Evolutionary conservation across 2,329 filamentous ascomycete genomes (phyloP), one percentile per base, ranked within the genome.

Genomic region (Cadophora sp.): DNA sequence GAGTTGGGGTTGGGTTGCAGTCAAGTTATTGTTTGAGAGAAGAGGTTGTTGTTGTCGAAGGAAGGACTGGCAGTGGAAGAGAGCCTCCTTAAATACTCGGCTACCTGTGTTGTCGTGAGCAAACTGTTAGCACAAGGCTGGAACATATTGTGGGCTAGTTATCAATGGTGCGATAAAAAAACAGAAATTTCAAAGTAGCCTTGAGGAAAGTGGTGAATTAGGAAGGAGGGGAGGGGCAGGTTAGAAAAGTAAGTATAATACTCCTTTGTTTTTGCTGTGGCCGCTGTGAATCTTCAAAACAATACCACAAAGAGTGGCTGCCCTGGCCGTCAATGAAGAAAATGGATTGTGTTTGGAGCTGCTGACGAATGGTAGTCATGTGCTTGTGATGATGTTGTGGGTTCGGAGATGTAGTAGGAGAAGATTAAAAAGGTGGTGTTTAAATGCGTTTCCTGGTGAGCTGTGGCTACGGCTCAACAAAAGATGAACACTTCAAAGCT

Each of bases 1-100:
- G 20, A 58, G 55, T 58, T 41, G n/a, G 55, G 53, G 55, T 58
- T 58, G 55, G 5, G 13, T 24, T 22, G 55, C 33, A 43, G 55
- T 58, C 55, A 58, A 58, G 55, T 43, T 43, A 36, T 58, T 7
- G 16, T 58, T 58, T 14, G 53, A 41, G 30, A 16, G 20, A 58
- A 41, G 55, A 58, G 33, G 55, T 30, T 22, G n/a, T 48, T 13
- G 45, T 48, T 48, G 45, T 22, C 6, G 55, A 43, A 24, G 53
- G 11, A 58, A 41, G 55, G 36, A 27, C 4, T 43, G 55, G 14
- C 14, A 18, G n/a, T 8, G 20, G 16, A 51, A 11, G 55, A 33
- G 27, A 39, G 2, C 20, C 20, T 13, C 5, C 20, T 58, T 58
- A 58, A 24, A 41, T 58, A 22, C 9, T 58, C 20, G 20, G 33